Conservation (phyloP, 495 filamentous ascomycete species). For the Neurospora tetrasperma region DNA sequence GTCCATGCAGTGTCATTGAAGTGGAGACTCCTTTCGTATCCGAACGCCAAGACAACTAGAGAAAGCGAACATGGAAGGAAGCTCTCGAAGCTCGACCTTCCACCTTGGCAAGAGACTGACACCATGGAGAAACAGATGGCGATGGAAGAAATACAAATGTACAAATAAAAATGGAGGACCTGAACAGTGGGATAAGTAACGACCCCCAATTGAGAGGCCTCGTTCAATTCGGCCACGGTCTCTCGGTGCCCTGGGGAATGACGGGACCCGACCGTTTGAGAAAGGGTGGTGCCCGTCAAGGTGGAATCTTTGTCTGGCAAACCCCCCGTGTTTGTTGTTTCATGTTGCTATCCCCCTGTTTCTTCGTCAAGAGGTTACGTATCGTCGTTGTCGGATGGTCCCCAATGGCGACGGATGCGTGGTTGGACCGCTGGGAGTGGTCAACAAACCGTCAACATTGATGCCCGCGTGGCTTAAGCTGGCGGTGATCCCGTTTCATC, state of each 20-base stretch:
- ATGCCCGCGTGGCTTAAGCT: not conserved
- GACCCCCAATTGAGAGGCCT: not conserved
- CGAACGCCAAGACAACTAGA: not conserved
- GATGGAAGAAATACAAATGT: not conserved
- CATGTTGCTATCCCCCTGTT: constrained; percentile 1
- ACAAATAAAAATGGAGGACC: not conserved
- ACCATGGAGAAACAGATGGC: not conserved
- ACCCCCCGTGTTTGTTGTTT: constrained; percentile 5
- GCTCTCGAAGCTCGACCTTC: not conserved
- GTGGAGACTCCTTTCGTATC: not conserved
- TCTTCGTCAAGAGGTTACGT: not conserved
- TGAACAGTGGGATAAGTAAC: not conserved
- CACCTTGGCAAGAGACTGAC: not conserved
- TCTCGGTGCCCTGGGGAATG: not conserved
- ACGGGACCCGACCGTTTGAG: not conserved
- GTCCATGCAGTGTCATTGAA: not conserved
- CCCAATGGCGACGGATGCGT: not conserved
- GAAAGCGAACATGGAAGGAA: not conserved
- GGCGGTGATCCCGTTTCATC: not conserved
- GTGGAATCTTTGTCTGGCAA: constrained; percentile 3
- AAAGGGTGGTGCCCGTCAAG: not conserved
- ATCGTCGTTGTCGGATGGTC: not conserved
- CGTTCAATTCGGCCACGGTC: not conserved
- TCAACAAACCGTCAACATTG: not conserved
- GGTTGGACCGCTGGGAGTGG: not conserved